A percentile compares a stretch with the other conserved stretches of the same genome.
These are phyloP conservation scores for Boechera retrofracta DNA, from an alignment of 345 rosid species.

Conservation along the genomic window DNA sequence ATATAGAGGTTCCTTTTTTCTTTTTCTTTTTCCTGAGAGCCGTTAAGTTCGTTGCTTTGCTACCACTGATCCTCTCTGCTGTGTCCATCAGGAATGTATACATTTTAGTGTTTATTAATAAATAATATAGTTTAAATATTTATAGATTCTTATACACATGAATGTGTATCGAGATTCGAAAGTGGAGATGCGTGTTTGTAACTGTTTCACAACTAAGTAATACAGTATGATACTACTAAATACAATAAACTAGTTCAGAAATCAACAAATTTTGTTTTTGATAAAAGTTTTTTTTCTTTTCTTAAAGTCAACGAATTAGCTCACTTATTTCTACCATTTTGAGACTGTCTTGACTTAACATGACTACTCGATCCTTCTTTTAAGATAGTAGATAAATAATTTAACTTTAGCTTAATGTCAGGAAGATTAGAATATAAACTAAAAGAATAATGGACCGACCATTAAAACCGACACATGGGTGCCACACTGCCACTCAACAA, in stretches of 20 bases:
- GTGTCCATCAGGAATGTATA: constrained; percentile 2
- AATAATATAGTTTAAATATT: not conserved
- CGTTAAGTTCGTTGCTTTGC: constrained; percentile 16
- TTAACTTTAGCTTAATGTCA: not conserved
- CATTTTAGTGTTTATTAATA: not conserved
- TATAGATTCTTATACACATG: constrained; percentile 11
- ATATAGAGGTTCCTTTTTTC: no score
- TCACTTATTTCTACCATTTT: constrained; percentile 6
- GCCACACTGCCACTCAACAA: not conserved
- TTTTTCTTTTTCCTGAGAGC: not conserved
- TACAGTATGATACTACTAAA: not conserved
- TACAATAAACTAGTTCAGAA: not conserved
- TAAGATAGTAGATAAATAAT: not conserved
- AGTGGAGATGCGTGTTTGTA: constrained; percentile 4
- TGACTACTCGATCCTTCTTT: not conserved
- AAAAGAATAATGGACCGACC: constrained; percentile 22
- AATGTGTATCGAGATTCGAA: constrained; percentile 20
- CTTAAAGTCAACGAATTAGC: not conserved
- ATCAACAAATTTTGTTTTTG: not conserved
- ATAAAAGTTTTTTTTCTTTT: no score
- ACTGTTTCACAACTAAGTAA: not conserved
- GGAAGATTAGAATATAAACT: constrained; percentile 11
- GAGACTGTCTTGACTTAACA: constrained; percentile 13
- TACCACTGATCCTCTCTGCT: constrained; percentile 9
- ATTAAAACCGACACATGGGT: constrained; percentile 26